Evolutionary conservation across 306 rosid species (phyloP), one percentile per base, ranked within the genome.

Genomic region (Cicer chorassanicum): DNA sequence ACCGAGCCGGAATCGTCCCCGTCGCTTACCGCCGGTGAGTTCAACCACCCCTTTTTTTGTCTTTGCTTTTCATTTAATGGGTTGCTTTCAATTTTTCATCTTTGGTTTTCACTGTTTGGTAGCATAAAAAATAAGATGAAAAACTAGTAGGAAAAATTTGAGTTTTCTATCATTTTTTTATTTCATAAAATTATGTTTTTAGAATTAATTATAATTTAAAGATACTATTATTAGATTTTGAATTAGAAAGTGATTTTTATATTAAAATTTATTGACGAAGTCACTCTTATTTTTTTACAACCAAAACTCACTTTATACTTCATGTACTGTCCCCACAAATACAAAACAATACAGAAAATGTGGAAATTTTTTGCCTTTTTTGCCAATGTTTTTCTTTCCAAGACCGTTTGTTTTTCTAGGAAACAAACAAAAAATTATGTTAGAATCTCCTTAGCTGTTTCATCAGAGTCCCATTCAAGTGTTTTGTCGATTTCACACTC

Each of bases 1-100:
- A 94, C 86, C 92, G 89, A 3, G 99, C 97, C 76, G 99, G 99
- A 60, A 94, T 94, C 16, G 99, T 94, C 36, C 99, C 99, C 34
- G 97, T 94, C 54, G 19, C 88, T 12, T 90, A 77, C 87, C 96
- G 97, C 88, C 90, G 98, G 98, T 94, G 57, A 89, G 89, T 76
- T 1, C 7, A 4, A 15, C 12, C 7, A 13, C 11, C 24, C 29
- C 24, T 41, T 24, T 14, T 18, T 9, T 16, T 53, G 1, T 11
- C 29, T 81, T 60, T 2, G 4, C 13, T 46, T 73, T 41, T 8
- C 1, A 13, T 41, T 42, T 64, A 6, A 21, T 55, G 10, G 66
- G 48, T 57, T 11, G 5, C 8, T 36, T 19, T 40, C 60, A 40
- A 34, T 14, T 13, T 50, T 3, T 21, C 34, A 10, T n/a, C 13